Evolutionary conservation across 257 asterid genomes (phyloP), one percentile per base, ranked within the genome.

Genomic region (Thymus mandschuricus): DNA sequence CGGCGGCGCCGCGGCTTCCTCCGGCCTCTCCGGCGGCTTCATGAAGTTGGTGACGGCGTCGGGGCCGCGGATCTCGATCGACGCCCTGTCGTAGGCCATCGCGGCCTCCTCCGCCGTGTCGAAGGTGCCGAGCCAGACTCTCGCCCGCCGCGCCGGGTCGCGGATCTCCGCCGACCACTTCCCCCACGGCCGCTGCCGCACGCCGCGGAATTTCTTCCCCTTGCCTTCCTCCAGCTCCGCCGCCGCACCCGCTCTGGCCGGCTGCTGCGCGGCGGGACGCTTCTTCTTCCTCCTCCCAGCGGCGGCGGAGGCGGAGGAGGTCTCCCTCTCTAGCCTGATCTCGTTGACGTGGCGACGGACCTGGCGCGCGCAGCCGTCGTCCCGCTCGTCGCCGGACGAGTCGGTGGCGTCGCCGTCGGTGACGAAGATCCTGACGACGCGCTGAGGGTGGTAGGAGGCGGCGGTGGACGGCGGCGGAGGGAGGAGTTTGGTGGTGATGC

Each of bases 161-260:
- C 97, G 85, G 38, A 91, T 87, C 86, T 91, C 97, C 5, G 97
- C 96, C 6, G 89, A 84, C 89, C 88, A 91, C 70, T 83, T 81
- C 0, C 97, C 97, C 97, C 94, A 91, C 12, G 91, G 90, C 70
- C 92, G 83, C 71, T 58, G 86, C 75, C 97, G 70, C 1, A 91
- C 97, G 2, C 97, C 97, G 3, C 92, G 83, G 48, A 50, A 88
- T 67, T 83, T 91, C 77, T 74, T 80, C 13, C 33, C 82, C 3
- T 28, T 44, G 21, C 43, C 40, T 9, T 50, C 63, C 55, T 31
- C 7, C 12, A 15, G 21, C 57, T 2, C 50, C 1, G 13, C 6
- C 12, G 11, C 41, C 57, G 59, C 8, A 1, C 10, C 7, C 4
- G 8, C 1, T 27, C 10, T 28, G 9, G 74, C 28, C 3, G 63